Base-by-base conservation (phyloP, 148 eudicot genomes). In the Nepenthes mirabilis region DNA sequence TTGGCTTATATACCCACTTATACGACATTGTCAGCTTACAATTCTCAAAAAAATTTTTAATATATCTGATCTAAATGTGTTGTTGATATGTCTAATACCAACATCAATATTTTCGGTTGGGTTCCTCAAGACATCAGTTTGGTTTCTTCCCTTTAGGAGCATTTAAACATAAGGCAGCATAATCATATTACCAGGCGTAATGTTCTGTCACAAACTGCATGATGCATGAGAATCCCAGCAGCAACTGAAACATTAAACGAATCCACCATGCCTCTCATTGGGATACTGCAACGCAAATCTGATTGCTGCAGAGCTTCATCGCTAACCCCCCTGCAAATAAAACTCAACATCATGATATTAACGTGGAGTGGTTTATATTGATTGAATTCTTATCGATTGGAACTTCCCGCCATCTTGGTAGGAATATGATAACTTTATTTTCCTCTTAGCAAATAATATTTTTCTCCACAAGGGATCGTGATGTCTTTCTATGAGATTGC, bases 231-330 rank as follows among this genome's bases (percentile, higher is more conserved):
- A 72, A 91, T 66, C 51, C 95, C 96, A 51, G 98, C 94, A 75
- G 98, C 98, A 60, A 91, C 98, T 36, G 98, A 91, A 62, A 91
- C 96, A 60, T 91, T 91, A 60, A 91, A 86, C 35, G 96, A 91
- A 71, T 91, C 98, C 64, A 91, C 98, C 98, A 91, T 91, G 70
- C 98, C 98, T 35, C 72, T 83, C 98, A 91, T 91, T 43, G 98
- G 96, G 68, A 91, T 91, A 72, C 84, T 79, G 75, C 98, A 88
- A 58, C 68, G 96, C 64, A 85, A 52, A 70, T 91, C 94, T 13
- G 98, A 80, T 58, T 86, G 66, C 62, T 74, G 78, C 63, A 91
- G 68, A 62, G 96, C 98, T 65, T 88, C 91, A 14, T 80, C 77
- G 62, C 95, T 91, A 62, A 83, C 86, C 32, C 98, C 96, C 68